Evolutionary conservation across 2,329 filamentous ascomycete species (phyloP).

Genomic region (Diplodia mutila): DNA sequence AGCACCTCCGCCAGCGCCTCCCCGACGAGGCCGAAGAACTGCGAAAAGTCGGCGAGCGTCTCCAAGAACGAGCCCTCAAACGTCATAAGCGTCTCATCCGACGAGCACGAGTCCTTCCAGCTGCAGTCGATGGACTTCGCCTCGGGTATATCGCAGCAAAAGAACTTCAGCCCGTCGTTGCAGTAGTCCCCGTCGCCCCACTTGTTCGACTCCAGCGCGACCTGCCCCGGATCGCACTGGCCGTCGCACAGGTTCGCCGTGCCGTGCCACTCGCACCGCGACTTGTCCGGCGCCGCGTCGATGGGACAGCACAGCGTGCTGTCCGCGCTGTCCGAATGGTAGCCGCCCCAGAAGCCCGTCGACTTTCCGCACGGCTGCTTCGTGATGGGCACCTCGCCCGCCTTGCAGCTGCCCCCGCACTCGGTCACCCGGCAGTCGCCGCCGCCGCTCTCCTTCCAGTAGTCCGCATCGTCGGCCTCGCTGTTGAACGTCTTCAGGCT

Average conservation of each 20-base stretch:
- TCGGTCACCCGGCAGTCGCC: constrained; percentile 6
- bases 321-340: neutral
- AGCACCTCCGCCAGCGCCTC: neutral
- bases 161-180: neutral
- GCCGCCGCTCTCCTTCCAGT: neutral
- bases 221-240: neutral
- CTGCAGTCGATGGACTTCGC: neutral
- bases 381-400: neutral
- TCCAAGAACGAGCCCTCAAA: neutral
- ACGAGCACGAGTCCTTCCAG: neutral
- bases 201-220: neutral
- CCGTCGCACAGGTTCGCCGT: neutral
- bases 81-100: neutral
- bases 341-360: constrained; percentile 3
- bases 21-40: neutral
- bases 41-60: neutral
- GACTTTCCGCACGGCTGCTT: constrained; percentile 3
- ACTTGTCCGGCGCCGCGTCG: neutral
- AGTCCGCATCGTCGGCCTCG: neutral
- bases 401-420: constrained; percentile 15
- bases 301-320: neutral
- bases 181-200: neutral
- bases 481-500: neutral
- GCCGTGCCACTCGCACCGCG: neutral
- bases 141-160: neutral